Evolutionary conservation across 495 filamentous ascomycete species (phyloP).

Genomic region (Daldinia loculata): DNA sequence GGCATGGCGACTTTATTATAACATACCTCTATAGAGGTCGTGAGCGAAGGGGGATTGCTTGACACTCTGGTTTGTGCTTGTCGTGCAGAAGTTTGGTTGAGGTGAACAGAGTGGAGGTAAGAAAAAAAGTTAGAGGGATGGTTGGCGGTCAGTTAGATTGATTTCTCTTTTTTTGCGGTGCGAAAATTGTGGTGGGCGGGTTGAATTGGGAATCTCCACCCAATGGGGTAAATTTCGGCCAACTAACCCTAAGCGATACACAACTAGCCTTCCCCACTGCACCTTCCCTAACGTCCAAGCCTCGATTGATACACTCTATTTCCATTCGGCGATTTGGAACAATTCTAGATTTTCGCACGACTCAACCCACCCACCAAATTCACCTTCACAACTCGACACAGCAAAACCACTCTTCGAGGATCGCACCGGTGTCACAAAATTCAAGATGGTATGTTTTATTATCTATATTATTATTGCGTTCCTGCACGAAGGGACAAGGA

Average conservation of each 20-base stretch:
- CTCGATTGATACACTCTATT: conserved; percentile 42
- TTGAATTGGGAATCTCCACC: conserved; percentile 7
- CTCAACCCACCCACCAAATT: conserved; percentile 33
- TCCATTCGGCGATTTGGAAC: conserved; percentile 30
- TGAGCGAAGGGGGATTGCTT: conserved; percentile 28
- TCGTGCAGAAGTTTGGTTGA: conserved; percentile 26
- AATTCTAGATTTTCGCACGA: conserved; percentile 42
- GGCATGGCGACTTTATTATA: conserved; percentile 21
- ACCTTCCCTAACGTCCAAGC: conserved; percentile 33
- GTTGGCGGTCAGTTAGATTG: conserved; percentile 5
- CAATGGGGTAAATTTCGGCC: conserved; percentile 45
- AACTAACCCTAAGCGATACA: conserved; percentile 49
- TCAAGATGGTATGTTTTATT: conserved; percentile 62
- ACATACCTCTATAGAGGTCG: conserved; percentile 54
- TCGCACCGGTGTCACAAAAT: conserved; percentile 58
- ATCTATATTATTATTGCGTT: conserved; percentile 1
- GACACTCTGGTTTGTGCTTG: conserved; percentile 25
- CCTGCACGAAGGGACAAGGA: neutral
- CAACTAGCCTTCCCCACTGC: conserved; percentile 25
- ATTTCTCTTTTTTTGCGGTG: conserved; percentile 13
- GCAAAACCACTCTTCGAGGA: conserved; percentile 60
- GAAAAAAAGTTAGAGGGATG: conserved; percentile 19
- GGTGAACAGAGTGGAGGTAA: conserved; percentile 10
- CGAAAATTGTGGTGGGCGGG: conserved; percentile 35
- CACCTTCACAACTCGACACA: conserved; percentile 30